phyloP scores from a whole-genome alignment of 441 rosid genomes.

The Bruguiera hainesii region DNA sequence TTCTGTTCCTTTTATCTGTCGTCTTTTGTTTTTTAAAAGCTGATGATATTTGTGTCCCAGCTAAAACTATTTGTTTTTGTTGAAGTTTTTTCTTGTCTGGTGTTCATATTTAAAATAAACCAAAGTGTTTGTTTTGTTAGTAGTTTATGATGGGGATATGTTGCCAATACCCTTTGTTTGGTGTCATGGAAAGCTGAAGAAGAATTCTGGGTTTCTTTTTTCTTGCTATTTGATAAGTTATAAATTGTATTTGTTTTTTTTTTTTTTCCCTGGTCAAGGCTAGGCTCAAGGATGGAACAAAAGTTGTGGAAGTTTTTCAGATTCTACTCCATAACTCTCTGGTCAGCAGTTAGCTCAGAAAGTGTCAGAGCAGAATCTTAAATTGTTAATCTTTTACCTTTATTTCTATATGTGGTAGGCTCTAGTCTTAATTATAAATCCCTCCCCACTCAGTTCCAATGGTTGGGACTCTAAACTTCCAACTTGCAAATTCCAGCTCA shows the following conservation, averaged over 20 bases:
- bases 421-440: not conserved
- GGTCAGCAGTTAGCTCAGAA: not conserved
- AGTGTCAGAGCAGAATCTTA: not conserved
- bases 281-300: constrained; percentile 1
- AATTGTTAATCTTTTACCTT: no score
- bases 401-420: not conserved
- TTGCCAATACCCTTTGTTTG: not conserved
- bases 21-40: not conserved
- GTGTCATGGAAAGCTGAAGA: not conserved
- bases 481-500: no score
- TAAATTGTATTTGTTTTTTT: not conserved
- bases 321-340: not conserved
- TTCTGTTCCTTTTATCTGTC: not conserved
- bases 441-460: no score
- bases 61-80: not conserved
- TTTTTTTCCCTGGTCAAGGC: not conserved
- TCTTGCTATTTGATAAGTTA: not conserved
- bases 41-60: not conserved
- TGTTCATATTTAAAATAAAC: not conserved
- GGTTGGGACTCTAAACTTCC: no score
- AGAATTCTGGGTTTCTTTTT: not conserved
- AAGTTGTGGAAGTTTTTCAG: not conserved
- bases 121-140: not conserved
- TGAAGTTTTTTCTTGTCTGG: not conserved
- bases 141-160: no score